phyloP scores from a whole-genome alignment of 2,329 filamentous ascomycete species.

The Talaromyces atroroseus region DNA sequence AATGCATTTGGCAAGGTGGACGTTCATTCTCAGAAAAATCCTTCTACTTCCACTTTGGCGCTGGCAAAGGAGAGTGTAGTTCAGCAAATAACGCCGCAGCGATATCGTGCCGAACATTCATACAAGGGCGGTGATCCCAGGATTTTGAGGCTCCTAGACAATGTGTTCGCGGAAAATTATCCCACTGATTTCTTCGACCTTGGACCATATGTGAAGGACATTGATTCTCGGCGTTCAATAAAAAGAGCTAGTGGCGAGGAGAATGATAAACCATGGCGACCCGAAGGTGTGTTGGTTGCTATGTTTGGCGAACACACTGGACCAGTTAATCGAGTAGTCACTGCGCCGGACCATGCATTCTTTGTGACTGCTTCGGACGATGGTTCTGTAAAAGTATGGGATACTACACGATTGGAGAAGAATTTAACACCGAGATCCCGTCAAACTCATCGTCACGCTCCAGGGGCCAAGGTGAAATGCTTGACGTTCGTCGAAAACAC shows the following conservation, averaged over 20 bases:
- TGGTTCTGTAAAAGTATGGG: constrained; percentile 87
- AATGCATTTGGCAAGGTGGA: constrained; percentile 63
- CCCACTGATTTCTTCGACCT: constrained; percentile 59
- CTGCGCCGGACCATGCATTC: constrained; percentile 86
- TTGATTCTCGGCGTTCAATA: constrained; percentile 51
- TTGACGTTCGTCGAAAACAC: constrained; percentile 91
- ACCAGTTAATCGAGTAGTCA: constrained; percentile 72
- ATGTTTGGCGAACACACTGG: constrained; percentile 84
- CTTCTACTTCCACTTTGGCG: constrained; percentile 33
- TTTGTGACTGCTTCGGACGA: constrained; percentile 93
- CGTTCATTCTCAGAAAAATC: constrained; percentile 38
- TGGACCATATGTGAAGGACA: constrained; percentile 71
- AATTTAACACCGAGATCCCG: constrained; percentile 84
- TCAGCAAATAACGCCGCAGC: constrained; percentile 28
- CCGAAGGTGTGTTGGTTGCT: constrained; percentile 75
- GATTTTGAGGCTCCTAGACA: constrained; percentile 64
- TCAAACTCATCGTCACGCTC: constrained; percentile 72
- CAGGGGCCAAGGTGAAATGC: constrained; percentile 67
- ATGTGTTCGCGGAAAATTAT: constrained; percentile 68
- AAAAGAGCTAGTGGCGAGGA: constrained; percentile 50
- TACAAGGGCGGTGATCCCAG: constrained; percentile 72
- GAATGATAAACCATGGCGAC: constrained; percentile 67
- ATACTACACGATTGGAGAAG: constrained; percentile 79
- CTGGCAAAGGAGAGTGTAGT: constrained; percentile 29
- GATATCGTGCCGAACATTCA: constrained; percentile 65